These are phyloP conservation scores for Fusarium sp. DNA, from an alignment of 2,329 filamentous ascomycete species.

Conservation along the genomic window DNA sequence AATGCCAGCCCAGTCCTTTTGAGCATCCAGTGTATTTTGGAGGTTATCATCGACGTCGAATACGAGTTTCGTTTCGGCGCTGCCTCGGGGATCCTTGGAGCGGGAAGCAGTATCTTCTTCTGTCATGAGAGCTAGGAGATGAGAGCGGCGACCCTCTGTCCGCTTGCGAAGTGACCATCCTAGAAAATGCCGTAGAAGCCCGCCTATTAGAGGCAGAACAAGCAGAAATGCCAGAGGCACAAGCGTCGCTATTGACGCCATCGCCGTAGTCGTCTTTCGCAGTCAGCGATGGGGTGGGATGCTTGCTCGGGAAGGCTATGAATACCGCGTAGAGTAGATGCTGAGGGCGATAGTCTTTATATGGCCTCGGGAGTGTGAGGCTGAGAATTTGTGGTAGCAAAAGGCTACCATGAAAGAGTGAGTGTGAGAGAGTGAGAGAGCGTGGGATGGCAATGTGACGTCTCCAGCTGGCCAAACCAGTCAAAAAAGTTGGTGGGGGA, in stretches of 20 bases:
- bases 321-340: neutral
- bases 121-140: constrained; percentile 67
- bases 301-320: neutral
- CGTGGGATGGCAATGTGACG: constrained; percentile 36
- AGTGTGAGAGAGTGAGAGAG: constrained; percentile 1
- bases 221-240: constrained; percentile 41
- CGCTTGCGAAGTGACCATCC: constrained; percentile 74
- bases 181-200: constrained; percentile 58
- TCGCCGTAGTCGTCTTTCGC: constrained; percentile 6
- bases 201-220: constrained; percentile 45
- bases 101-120: constrained; percentile 60
- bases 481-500: constrained; percentile 37
- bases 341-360: constrained; percentile 6
- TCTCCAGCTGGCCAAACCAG: constrained; percentile 12
- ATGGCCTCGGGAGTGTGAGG: constrained; percentile 25
- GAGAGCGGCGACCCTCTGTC: constrained; percentile 71
- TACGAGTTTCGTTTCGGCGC: constrained; percentile 72
- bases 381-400: constrained; percentile 13
- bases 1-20: constrained; percentile 81
- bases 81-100: constrained; percentile 52
- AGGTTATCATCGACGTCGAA: constrained; percentile 57
- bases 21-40: constrained; percentile 52
- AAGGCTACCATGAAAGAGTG: constrained; percentile 13
- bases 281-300: constrained; percentile 4
- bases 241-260: constrained; percentile 29